phyloP scores from a whole-genome alignment of 345 rosid genomes.

The Eucalyptus marginata region DNA sequence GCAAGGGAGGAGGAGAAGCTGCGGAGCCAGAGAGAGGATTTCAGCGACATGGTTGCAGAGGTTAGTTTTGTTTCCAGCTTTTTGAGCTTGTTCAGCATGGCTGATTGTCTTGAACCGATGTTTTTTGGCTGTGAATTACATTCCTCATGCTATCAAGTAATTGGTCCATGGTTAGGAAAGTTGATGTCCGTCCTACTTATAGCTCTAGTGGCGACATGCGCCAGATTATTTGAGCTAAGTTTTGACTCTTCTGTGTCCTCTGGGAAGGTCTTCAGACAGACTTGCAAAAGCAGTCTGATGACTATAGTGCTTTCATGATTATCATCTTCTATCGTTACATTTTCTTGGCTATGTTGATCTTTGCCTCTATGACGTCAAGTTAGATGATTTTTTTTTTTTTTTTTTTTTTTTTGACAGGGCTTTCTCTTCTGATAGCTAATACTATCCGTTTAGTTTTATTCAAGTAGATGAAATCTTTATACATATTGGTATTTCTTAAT shows the following conservation, averaged over 20 bases:
- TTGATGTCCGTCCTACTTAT: background rate
- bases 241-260: background rate
- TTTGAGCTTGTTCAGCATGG: background rate
- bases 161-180: background rate
- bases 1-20: conserved; percentile 95
- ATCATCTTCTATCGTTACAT: background rate
- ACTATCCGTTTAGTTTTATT: background rate
- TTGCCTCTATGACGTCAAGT: background rate
- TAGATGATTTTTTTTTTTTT: background rate
- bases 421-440: background rate
- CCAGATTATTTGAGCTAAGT: background rate
- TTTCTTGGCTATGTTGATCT: background rate
- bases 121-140: background rate
- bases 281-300: background rate
- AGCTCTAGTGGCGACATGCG: background rate
- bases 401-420: background rate
- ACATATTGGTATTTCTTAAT: background rate
- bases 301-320: background rate
- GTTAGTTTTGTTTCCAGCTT: conserved; percentile 13
- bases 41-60: conserved; percentile 99
- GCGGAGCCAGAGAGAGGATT: conserved; percentile 88
- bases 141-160: background rate
- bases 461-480: background rate
- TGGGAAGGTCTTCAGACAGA: background rate
- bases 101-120: background rate